A percentile compares a stretch with the other conserved stretches of the same genome.
phyloP scores from a whole-genome alignment of 1,284 basidiomycete species.

The Rhizoctonia solani region DNA sequence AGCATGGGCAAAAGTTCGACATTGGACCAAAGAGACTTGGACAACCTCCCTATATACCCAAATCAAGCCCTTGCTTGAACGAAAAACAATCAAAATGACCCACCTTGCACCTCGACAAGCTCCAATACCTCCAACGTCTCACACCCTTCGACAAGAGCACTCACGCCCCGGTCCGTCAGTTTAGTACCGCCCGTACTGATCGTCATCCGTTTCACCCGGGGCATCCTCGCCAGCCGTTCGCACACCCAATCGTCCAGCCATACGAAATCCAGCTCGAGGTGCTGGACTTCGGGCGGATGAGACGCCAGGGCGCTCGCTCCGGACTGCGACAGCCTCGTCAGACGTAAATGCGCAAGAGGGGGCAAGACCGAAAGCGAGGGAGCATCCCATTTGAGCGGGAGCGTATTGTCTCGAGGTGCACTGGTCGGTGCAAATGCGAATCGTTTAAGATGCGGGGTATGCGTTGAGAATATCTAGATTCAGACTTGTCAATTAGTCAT shows the following conservation, averaged over 20 bases:
- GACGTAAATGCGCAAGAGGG: constrained; percentile 43
- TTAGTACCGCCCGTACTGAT: constrained; percentile 48
- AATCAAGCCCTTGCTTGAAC: not conserved
- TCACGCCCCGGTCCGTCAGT: constrained; percentile 47
- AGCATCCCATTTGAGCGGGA: constrained; percentile 45
- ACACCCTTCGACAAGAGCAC: constrained; percentile 46
- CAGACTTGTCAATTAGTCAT: constrained; percentile 13
- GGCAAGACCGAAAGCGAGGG: constrained; percentile 47
- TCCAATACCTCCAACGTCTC: constrained; percentile 46
- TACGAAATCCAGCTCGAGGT: constrained; percentile 46
- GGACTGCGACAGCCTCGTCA: constrained; percentile 48
- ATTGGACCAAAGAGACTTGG: constrained; percentile 48
- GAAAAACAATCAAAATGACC: not conserved
- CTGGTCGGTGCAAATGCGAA: constrained; percentile 42
- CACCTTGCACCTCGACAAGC: constrained; percentile 50
- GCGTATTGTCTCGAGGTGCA: constrained; percentile 7
- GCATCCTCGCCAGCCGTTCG: constrained; percentile 45
- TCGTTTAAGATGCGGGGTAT: constrained; percentile 42
- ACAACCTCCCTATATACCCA: constrained; percentile 46
- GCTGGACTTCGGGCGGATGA: constrained; percentile 44
- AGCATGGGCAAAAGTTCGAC: constrained; percentile 43
- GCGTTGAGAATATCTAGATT: constrained; percentile 42
- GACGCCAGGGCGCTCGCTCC: constrained; percentile 45
- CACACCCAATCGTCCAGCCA: constrained; percentile 50
- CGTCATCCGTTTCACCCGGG: constrained; percentile 43